Evolutionary conservation across 768 basidiomycete genomes (phyloP).

Genomic region (Pisolithus albus): DNA sequence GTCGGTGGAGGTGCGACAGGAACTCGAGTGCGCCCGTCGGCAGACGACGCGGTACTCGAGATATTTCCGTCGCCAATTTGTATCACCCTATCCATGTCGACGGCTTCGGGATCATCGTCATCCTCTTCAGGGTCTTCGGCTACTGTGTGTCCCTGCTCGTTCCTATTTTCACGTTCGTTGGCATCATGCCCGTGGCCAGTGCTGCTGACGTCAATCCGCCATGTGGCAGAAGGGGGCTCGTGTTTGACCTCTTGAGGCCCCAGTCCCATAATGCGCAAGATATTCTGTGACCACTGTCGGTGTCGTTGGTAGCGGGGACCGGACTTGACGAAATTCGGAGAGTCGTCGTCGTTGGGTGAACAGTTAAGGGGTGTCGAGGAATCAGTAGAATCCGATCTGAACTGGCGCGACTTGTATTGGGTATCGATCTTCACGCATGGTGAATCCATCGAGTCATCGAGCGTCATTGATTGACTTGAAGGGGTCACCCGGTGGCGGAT

Average conservation of each 20-base stretch:
- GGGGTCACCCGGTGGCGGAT: slow-evolving; percentile 11
- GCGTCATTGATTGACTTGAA: slow-evolving; percentile 11
- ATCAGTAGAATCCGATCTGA: slow-evolving; percentile 21
- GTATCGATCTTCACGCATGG: not conserved
- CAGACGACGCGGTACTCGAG: slow-evolving; percentile 9
- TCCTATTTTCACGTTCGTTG: slow-evolving; percentile 6
- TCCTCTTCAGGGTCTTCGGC: slow-evolving; percentile 9
- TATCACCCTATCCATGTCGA: slow-evolving; percentile 7
- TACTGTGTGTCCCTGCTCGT: not conserved
- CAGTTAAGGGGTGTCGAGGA: slow-evolving; percentile 22
- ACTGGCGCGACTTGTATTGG: slow-evolving; percentile 4
- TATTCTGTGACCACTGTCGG: slow-evolving; percentile 9
- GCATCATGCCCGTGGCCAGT: slow-evolving; percentile 13
- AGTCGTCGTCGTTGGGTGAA: slow-evolving; percentile 1
- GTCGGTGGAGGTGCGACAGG: slow-evolving; percentile 6
- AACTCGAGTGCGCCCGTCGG: not conserved
- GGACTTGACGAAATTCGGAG: not conserved
- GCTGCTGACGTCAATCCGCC: slow-evolving; percentile 23
- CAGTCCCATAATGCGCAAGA: slow-evolving; percentile 21
- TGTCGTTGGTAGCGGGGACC: slow-evolving; percentile 4
- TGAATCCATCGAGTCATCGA: slow-evolving; percentile 18
- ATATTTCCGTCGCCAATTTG: slow-evolving; percentile 15
- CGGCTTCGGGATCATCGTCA: not conserved
- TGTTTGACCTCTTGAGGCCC: slow-evolving; percentile 22
- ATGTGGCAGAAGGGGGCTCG: slow-evolving; percentile 12